These are phyloP conservation scores for Daldinia decipiens DNA, from an alignment of 495 filamentous ascomycete genomes.

Conservation along the genomic window DNA sequence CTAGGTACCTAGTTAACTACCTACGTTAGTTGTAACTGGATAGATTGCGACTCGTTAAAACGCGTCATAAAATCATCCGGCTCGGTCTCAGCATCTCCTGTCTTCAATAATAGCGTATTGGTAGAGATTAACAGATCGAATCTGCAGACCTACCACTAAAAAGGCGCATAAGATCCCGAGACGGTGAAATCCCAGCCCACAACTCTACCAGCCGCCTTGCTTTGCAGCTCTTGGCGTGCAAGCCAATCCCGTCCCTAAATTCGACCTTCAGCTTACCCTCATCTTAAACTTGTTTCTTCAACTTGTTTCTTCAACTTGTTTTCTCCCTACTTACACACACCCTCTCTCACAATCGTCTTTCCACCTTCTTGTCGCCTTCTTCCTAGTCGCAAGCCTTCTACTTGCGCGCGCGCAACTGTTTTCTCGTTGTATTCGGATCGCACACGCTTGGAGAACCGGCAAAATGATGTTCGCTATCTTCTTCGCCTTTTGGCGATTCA, in stretches of 20 bases:
- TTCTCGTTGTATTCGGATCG: not conserved
- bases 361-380: not conserved
- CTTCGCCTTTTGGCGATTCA: constrained; percentile 85
- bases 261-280: constrained; percentile 27
- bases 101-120: too few relatives aligned
- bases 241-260: constrained; percentile 9
- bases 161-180: not conserved
- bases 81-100: not conserved
- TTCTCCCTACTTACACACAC: constrained; percentile 1
- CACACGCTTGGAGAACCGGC: constrained; percentile 15
- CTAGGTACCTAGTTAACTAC: too few relatives aligned
- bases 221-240: constrained; percentile 42
- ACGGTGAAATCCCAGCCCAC: not conserved
- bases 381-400: constrained; percentile 9
- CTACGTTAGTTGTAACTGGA: too few relatives aligned
- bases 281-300: not conserved
- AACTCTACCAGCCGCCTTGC: constrained; percentile 27
- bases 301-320: not conserved
- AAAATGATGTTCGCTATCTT: constrained; percentile 81
- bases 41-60: not conserved
- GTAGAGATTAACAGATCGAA: not conserved
- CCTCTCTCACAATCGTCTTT: constrained; percentile 14
- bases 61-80: not conserved
- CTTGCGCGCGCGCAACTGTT: not conserved
- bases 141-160: too few relatives aligned